Evolutionary conservation across 495 filamentous ascomycete genomes (phyloP).

Genomic region (Bacidia gigantensis): DNA sequence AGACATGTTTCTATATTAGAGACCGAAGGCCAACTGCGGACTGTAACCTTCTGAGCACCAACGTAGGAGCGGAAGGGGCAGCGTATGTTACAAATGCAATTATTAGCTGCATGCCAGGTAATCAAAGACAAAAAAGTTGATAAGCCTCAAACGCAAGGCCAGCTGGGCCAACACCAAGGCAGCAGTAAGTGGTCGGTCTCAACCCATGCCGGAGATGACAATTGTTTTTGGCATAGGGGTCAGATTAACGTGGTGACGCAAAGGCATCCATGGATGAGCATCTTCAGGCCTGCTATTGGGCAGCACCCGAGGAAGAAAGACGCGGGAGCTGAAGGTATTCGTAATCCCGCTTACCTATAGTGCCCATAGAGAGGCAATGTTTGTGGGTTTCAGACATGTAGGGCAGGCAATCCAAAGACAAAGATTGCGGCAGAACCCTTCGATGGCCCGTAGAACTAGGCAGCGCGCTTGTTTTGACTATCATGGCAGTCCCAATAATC

Average conservation of each 20-base stretch:
- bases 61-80: not conserved
- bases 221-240: not conserved
- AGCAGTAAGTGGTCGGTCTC: not conserved
- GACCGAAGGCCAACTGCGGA: not conserved
- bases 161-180: not conserved
- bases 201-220: not conserved
- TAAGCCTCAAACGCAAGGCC: not conserved
- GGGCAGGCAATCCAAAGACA: not conserved
- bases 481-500: not conserved
- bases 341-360: not conserved
- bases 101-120: slow-evolving; percentile 1
- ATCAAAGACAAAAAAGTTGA: not conserved
- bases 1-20: not conserved
- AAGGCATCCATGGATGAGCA: not conserved
- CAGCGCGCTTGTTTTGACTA: not conserved
- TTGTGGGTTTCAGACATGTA: not conserved
- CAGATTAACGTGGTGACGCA: not conserved
- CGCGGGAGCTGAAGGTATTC: not conserved
- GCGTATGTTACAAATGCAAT: not conserved
- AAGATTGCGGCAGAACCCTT: not conserved
- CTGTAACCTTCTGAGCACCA: not conserved
- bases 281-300: not conserved
- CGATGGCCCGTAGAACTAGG: not conserved
- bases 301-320: not conserved
- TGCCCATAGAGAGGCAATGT: not conserved